Base-by-base conservation (phyloP, 495 filamentous ascomycete species). In the Neurospora sp. region DNA sequence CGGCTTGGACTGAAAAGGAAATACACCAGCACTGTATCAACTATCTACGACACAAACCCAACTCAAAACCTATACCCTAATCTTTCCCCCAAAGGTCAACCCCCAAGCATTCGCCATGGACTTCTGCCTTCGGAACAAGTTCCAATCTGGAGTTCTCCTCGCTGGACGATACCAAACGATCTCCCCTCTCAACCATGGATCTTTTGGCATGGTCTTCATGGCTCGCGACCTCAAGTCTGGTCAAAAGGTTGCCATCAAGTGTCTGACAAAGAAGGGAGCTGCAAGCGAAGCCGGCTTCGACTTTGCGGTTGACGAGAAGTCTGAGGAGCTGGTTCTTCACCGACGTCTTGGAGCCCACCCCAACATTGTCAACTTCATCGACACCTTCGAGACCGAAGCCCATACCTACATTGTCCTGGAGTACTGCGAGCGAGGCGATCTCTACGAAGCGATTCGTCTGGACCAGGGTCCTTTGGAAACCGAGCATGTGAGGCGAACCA, bases 161-260 rank as follows among this genome's bases (percentile, higher is more conserved):
- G 90, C 92, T 81, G 92, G 91, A 75, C 94, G 96, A 72, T 99
- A 96, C 81, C 87, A 91, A 81, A 95, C 93, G 47, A 85, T 97
- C 78, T 92, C 94, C 77, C 94, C 94, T 45, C 92, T 99, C 84
- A 98, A 99, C 79, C 93, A 98, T 87, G 96, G 96, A 77, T 99
- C 96, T 35, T 99, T 98, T 79, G 96, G 96, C 75, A 94, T 97
- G 92, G 96, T 99, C 75, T 97, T 97, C 82, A 89, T 94, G 81
- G 96, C 96, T 70, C 91, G 85, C 77, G 94, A 99, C 82, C 86
- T 85, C 72, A 75, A 83, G 75, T 97, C 90, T 72, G 87, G 89
- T 74, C 85, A 94, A 72, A 85, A 89, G 71, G 96, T 99, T 72
- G 96, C 96, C 70, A 90, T 99, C 86, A 99, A 99, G 79, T 96